Evolutionary conservation across 2,329 filamentous ascomycete species (phyloP), one percentile per base, ranked within the genome.

Genomic region (Talaromyces marneffei): DNA sequence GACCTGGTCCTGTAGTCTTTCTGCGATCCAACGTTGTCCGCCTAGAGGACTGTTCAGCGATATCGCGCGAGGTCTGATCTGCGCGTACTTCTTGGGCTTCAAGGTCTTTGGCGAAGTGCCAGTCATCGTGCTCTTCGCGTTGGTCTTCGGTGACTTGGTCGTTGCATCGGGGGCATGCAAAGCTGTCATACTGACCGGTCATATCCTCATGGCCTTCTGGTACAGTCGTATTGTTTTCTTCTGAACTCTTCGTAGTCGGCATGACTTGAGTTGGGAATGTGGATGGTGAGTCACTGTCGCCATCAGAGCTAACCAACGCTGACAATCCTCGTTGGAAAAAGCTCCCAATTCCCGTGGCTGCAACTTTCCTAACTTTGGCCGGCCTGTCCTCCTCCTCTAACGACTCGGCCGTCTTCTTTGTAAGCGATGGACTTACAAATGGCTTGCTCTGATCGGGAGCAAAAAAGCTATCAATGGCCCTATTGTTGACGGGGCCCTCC

Each of bases 91-190:
- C 83, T 66, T 88, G 81, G 61, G 86, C 83, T 65, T 92, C 87
- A 31, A 99, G 81, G 67, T 93, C 89, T 76, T 90, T 91, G 50
- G 94, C 94, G 76, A 96, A 88, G 76, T 99, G 94, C 88, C 92
- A 97, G 74, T 99, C 94, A 59, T 88, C 81, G 73, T 99, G 94
- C 75, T 90, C 92, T 66, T 87, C 83, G 67, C 83, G 82, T 60
- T 87, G 84, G 27, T 78, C 71, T 40, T 80, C 78, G 12, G 81
- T 79, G 35, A 94, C 78, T n/a, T 73, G 71, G 68, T 83, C 81
- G 62, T 83, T 81, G 74, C 92, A 96, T 64, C 85, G 85, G 55
- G 79, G 71, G 73, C 91, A 96, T 60, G 78, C 77, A 65, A 79
- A 83, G 2, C 37, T 29, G 39, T 27, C 4, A 57, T 50, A 2